Evolutionary conservation across 1,284 basidiomycete species (phyloP), one percentile per base, ranked within the genome.

Genomic region (Leccinum subrobustum): DNA sequence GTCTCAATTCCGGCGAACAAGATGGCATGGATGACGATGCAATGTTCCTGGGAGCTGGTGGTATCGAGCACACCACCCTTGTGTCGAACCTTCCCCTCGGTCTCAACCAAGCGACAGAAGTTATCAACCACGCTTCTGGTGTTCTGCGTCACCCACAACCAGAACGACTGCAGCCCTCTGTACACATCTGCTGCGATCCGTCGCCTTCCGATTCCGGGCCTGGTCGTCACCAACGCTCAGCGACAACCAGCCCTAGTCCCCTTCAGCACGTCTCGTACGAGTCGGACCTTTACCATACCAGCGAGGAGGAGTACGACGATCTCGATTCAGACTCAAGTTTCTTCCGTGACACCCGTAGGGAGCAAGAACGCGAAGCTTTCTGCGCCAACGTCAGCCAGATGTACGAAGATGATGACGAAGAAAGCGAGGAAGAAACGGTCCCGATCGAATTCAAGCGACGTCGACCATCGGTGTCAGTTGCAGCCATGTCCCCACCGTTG

Each of bases 11-110:
- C 31, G 80, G 79, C 50, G 81, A 79, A 48, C 74, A 75, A 31
- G 79, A 81, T 39, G 77, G 75, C 12, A 63, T 68, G 33, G 70
- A 71, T 55, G 80, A 83, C 31, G 79, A 82, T 35, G 80, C 77
- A 9, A 79, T 83, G 70, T 75, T 79, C 57, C 70, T 82, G 11
- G 84, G 83, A 31, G 83, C 82, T 6, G 83, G 84, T 35, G 84
- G 83, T 12, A 68, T 86, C 27, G 78, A 78, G 27, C 73, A 75
- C 12, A 73, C 77, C 23, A 75, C 80, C 18, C 76, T 79, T 2
- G 70, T 75, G 5, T 79, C 78, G 37, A 77, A 71, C 55, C 66
- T 75, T 50, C 74, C 74, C 56, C 60, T 77, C 70, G 64, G 77
- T 65, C 60, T 74, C 69, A 52, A 73, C 67, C 68, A 75, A 64